phyloP scores from a whole-genome alignment of 2,329 filamentous ascomycete species.

The Fusarium globosum region DNA sequence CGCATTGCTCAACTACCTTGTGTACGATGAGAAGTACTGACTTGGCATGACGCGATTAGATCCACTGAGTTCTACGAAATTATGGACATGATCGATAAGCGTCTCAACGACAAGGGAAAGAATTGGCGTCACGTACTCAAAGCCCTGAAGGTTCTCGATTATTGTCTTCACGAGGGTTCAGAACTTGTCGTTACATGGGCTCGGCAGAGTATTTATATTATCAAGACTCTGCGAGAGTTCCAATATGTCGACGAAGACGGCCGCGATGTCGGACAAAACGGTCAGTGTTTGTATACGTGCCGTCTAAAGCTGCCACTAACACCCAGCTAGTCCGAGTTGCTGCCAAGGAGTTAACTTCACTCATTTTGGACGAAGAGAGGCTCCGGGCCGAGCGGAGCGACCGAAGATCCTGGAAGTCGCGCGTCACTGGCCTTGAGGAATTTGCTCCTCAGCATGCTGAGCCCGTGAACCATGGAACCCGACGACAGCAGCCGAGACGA shows the following conservation, averaged over 20 bases:
- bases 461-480: constrained; percentile 33
- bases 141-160: constrained; percentile 96
- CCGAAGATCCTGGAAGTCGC: constrained; percentile 95
- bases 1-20: background rate
- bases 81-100: constrained; percentile 99
- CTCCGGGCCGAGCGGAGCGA: constrained; percentile 90
- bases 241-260: constrained; percentile 97
- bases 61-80: constrained; percentile 99
- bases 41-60: constrained; percentile 57
- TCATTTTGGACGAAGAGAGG: constrained; percentile 94
- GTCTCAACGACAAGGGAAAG: constrained; percentile 98
- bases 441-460: constrained; percentile 63
- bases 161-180: constrained; percentile 96
- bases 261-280: constrained; percentile 94
- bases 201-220: constrained; percentile 97
- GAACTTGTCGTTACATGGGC: constrained; percentile 98
- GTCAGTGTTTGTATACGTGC: constrained; percentile 62
- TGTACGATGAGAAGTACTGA: constrained; percentile 29
- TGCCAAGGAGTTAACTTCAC: constrained; percentile 91
- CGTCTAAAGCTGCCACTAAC: constrained; percentile 30
- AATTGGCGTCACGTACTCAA: constrained; percentile 99
- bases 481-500: constrained; percentile 62
- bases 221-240: constrained; percentile 97
- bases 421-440: constrained; percentile 93
- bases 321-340: constrained; percentile 81